Base-by-base conservation (phyloP, 495 filamentous ascomycete genomes). In the Bombardia bombarda region DNA sequence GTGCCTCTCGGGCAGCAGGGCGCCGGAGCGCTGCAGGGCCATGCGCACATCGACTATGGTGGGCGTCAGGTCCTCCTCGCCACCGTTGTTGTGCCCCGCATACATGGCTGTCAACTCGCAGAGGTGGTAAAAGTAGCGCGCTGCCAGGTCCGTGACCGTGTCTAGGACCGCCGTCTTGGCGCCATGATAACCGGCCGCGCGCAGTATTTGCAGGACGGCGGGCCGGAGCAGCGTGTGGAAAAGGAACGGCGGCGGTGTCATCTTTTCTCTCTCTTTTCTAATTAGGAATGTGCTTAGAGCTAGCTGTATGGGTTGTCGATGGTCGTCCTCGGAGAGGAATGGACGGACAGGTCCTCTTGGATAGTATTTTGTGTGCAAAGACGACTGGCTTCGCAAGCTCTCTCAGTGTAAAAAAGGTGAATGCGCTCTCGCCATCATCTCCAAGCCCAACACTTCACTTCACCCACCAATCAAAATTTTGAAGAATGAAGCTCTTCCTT, bases 151-250 rank as follows among this genome's bases (percentile, higher is more conserved):
- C 16, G 83, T 77, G 8, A 94, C 50, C 12, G 84, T 75, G 62
- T 95, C 89, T 13, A 93, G 65, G 14, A 89, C 87, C 1, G 82
- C 80, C 4, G 83, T 78, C 21, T 76, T 75, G 3, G 85, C 82
- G 6, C 78, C 63, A 52, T 90, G 82, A 62, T 88, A 94, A 65
- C 89, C 89, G 24, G 84, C 75, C 23, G 87, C 86, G 52, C 89
- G 85, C 24, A 95, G 77, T 55, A 92, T 89, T 50, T 92, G 85
- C 42, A 94, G 77, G 43, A 93, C 74, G 23, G 79, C 78, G 2
- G 88, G 89, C 18, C 86, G 82, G 19, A 94, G 75, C 51, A 94
- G 80, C 25, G 86, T 75, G 60, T 81, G 79, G 65, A 84, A 81
- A 40, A 89, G 75, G 40, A 65, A 46, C 26, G 58, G 57, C 12